Evolutionary conservation across 306 rosid genomes (phyloP).

Genomic region (Canavalia gladiata): DNA sequence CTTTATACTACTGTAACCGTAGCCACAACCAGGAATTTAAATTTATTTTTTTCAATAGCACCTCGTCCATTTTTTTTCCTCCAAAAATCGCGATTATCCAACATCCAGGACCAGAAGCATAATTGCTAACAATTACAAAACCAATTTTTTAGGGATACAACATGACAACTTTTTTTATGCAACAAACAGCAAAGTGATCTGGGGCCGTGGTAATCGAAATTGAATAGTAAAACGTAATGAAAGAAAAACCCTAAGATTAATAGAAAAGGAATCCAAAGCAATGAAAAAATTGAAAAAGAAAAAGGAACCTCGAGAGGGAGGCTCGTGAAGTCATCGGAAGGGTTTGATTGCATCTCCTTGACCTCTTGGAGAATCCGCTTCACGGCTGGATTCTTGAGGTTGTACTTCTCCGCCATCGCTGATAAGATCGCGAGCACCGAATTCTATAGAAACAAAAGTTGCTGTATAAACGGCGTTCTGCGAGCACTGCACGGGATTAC

Average conservation of each 20-base stretch:
- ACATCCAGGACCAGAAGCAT: neutral
- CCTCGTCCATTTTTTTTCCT: neutral
- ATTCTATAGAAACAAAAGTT: neutral
- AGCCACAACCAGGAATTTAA: neutral
- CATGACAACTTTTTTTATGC: neutral
- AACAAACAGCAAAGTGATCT: neutral
- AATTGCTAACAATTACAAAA: neutral
- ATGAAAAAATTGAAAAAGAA: neutral
- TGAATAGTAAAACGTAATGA: constrained; percentile 4
- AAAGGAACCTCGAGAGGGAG: constrained; percentile 86
- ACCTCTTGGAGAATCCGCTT: constrained; percentile 95
- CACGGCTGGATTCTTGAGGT: constrained; percentile 88
- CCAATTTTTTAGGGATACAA: neutral
- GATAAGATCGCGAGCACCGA: neutral
- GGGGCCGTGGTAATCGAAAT: neutral
- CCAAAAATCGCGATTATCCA: neutral
- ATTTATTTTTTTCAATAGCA: too few species aligned
- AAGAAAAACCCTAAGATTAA: constrained; percentile 43
- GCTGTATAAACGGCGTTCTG: too few species aligned
- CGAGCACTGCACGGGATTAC: neutral
- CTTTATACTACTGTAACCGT: neutral
- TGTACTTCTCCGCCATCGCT: constrained; percentile 80
- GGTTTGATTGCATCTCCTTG: constrained; percentile 94
- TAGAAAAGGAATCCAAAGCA: neutral
- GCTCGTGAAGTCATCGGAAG: constrained; percentile 96